phyloP scores from a whole-genome alignment of 2,329 filamentous ascomycete species.

The Aureobasidium pullulans region DNA sequence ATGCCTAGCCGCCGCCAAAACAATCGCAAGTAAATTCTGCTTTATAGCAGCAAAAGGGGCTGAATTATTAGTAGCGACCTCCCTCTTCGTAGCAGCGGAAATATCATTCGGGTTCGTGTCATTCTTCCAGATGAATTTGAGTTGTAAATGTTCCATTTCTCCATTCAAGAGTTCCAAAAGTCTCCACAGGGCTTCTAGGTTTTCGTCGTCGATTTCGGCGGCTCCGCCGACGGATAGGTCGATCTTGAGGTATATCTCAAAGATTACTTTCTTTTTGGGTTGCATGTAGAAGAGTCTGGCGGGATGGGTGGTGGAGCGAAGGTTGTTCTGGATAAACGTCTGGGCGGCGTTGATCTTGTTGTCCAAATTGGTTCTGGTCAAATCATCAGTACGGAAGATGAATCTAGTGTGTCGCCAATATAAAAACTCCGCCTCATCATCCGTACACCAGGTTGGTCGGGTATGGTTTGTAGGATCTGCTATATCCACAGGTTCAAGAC shows the following conservation, averaged over 20 bases:
- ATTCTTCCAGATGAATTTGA: not conserved
- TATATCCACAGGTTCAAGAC: not conserved
- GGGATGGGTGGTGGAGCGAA: not conserved
- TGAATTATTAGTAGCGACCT: not conserved
- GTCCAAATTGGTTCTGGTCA: not conserved
- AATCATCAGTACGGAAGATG: not conserved
- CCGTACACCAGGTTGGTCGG: not conserved
- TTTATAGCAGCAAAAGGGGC: not conserved
- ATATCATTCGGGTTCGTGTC: not conserved
- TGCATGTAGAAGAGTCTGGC: no score
- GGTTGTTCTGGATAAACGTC: not conserved
- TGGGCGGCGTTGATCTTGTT: not conserved
- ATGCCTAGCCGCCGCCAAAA: not conserved
- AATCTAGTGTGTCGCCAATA: not conserved
- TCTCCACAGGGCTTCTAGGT: not conserved
- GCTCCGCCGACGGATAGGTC: no score
- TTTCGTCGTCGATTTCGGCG: no score
- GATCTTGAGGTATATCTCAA: no score
- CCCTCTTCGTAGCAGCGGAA: not conserved
- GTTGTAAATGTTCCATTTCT: not conserved
- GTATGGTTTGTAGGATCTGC: not conserved
- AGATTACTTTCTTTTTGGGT: no score
- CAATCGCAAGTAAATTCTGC: not conserved
- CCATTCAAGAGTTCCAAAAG: not conserved
- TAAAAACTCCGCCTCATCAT: not conserved